These are phyloP conservation scores for Chlorella sp. DNA, from an alignment of 139 green algal genomes.

Conservation along the genomic window DNA sequence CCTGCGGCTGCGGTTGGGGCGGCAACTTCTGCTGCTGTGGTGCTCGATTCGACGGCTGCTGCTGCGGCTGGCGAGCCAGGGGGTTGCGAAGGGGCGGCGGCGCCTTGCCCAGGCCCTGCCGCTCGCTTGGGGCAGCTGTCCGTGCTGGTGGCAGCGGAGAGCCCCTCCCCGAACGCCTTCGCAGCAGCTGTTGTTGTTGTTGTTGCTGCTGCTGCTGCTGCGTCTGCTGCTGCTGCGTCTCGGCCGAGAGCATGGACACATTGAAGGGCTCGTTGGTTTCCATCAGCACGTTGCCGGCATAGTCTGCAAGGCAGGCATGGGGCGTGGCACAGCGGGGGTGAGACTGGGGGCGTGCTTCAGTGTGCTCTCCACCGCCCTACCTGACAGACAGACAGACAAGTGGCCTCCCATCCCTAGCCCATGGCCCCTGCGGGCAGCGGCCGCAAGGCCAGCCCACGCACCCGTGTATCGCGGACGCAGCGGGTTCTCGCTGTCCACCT, in stretches of 20 bases:
- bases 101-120: no score
- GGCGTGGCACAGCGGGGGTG: background rate
- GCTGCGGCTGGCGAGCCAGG: slow-evolving; percentile 18
- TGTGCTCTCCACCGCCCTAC: no score
- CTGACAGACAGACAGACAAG: no score
- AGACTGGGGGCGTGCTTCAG: no score
- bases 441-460: background rate
- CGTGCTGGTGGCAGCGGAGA: no score
- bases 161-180: background rate
- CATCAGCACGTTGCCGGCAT: slow-evolving; percentile 19
- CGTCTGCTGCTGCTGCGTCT: background rate
- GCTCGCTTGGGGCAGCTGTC: no score
- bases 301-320: background rate
- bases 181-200: background rate
- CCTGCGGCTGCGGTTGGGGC: background rate
- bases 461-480: slow-evolving; percentile 24
- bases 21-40: background rate
- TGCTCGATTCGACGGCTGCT: no score
- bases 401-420: no score
- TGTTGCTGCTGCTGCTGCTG: background rate
- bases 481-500: slow-evolving; percentile 25
- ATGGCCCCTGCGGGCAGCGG: no score
- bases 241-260: background rate
- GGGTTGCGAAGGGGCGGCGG: slow-evolving; percentile 1
- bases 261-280: slow-evolving; percentile 11